Evolutionary conservation across 345 rosid species (phyloP), one percentile per base, ranked within the genome.

Genomic region (Toxicodendron radicans): DNA sequence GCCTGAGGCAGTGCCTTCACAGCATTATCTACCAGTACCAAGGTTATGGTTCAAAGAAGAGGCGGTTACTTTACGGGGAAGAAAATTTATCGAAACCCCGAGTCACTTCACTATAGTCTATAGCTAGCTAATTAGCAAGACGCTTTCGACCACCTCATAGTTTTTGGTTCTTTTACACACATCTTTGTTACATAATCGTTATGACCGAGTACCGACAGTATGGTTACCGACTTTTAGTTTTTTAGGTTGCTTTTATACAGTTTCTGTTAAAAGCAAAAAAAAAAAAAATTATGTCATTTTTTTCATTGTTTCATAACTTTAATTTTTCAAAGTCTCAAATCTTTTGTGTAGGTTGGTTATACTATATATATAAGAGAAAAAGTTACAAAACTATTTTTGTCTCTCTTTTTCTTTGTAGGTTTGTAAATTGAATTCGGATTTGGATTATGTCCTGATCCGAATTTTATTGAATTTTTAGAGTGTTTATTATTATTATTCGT

Each of bases 1-100:
- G 73, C 64, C 78, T 91, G 57, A 85, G 76, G 84, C 93, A 86
- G 69, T 91, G 91, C 68, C 86, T 91, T 0, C 77, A 82, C 83
- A 88, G 90, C 85, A 70, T 88, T 33, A 88, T 93, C 76, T 91
- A 87, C 82, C 93, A 82, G 76, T 91, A 91, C 83, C 92, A 90
- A 66, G 97, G 90, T 27, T 87, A 87, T 21, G 89, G 88, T 58
- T 85, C 86, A 23, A 88, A 82, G 77, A 89, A 87, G 78, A 89
- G 98, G 80, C 77, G 90, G 73, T 70, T 93, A 82, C 83, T 87
- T n/a, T 84, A 86, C 77, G 63, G 75, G 48, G 97, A 89, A 73
- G 93, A 92, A 24, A 83, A 70, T 65, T 57, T 83, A 70, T 87
- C 80, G 74, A 86, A 85, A 58, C 79, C 94, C 48, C 89, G 64